Conservation (phyloP, 768 basidiomycete genomes). For the Mycena rebaudengoi region DNA sequence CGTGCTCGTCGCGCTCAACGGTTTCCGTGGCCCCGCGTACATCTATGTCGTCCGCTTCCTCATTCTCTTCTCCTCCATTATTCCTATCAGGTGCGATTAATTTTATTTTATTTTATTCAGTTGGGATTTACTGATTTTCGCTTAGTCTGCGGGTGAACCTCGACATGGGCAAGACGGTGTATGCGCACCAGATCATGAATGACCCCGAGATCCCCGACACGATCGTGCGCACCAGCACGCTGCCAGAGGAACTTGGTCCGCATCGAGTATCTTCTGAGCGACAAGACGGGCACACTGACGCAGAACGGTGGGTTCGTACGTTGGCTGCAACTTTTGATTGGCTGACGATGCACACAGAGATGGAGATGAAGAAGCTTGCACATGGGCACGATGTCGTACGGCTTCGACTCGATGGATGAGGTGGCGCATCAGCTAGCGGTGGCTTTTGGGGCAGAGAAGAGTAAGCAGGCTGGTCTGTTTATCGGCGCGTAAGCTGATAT, state of each 20-base stretch:
- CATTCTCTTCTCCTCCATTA: constrained; percentile 98
- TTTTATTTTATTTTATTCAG: background rate
- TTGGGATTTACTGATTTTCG: background rate
- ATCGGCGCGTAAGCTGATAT: background rate
- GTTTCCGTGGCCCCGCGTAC: constrained; percentile 95
- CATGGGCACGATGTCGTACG: constrained; percentile 98
- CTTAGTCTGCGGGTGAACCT: constrained; percentile 95
- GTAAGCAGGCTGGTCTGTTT: constrained; percentile 41
- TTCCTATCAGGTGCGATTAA: constrained; percentile 92
- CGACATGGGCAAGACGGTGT: constrained; percentile 99
- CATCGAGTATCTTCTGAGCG: constrained; percentile 94
- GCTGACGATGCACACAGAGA: constrained; percentile 65
- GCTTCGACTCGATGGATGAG: constrained; percentile 98
- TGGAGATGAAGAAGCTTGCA: constrained; percentile 99
- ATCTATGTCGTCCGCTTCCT: constrained; percentile 96
- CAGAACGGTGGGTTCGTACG: constrained; percentile 87
- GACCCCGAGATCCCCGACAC: constrained; percentile 94
- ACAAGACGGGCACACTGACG: constrained; percentile 98
- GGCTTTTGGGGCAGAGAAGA: constrained; percentile 79
- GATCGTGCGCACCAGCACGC: constrained; percentile 95
- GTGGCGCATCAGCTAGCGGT: constrained; percentile 90
- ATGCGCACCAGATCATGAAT: constrained; percentile 94
- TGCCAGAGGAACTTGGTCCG: constrained; percentile 96
- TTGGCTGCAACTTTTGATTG: no score
- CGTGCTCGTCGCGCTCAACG: constrained; percentile 93